These are phyloP conservation scores for Pseudogymnoascus sp. DNA, from an alignment of 2,329 filamentous ascomycete genomes.

Conservation along the genomic window DNA sequence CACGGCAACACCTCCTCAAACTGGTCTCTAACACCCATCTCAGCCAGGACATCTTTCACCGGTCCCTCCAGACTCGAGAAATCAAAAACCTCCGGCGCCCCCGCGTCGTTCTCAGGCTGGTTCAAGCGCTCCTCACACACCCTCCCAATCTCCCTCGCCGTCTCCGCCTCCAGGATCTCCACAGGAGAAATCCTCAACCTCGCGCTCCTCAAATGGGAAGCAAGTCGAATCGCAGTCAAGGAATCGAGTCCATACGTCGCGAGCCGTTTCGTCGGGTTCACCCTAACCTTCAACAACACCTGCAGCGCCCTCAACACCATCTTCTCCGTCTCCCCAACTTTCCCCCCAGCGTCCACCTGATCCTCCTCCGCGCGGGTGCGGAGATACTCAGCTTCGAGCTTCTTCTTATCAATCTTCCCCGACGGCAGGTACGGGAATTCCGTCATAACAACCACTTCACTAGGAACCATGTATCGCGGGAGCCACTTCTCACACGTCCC, in stretches of 20 bases:
- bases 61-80: neutral
- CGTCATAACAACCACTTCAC: conserved; percentile 56
- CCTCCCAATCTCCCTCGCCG: conserved; percentile 32
- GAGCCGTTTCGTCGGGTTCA: conserved; percentile 37
- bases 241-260: conserved; percentile 58
- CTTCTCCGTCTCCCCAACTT: conserved; percentile 21
- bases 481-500: conserved; percentile 65
- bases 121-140: conserved; percentile 22
- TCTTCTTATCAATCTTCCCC: conserved; percentile 71
- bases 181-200: conserved; percentile 50
- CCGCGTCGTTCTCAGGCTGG: fast-evolving
- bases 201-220: conserved; percentile 51
- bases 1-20: conserved; percentile 48
- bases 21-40: conserved; percentile 16
- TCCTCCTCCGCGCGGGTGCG: conserved; percentile 16
- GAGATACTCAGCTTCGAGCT: conserved; percentile 50
- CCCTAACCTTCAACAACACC: conserved; percentile 21
- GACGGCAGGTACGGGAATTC: conserved; percentile 70
- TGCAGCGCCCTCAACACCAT: conserved; percentile 17
- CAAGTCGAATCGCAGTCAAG: conserved; percentile 52
- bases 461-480: conserved; percentile 75
- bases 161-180: conserved; percentile 52
- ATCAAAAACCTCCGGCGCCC: neutral
- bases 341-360: neutral
- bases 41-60: neutral